Evolutionary conservation across 495 filamentous ascomycete genomes (phyloP).

Genomic region (Copromyces sp.): DNA sequence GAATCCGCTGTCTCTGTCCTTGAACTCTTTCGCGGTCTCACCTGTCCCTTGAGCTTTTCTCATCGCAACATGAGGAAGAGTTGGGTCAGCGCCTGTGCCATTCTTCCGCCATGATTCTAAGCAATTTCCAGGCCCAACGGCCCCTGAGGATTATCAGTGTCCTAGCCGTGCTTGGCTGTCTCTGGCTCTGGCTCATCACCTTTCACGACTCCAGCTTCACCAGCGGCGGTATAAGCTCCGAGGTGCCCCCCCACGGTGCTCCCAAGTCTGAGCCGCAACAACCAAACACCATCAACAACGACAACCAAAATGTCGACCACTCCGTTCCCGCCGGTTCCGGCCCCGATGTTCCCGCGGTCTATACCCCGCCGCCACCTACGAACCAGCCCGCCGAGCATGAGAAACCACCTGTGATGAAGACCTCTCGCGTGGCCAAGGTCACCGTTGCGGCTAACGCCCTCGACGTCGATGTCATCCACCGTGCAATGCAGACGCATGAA

Average conservation of each 20-base stretch:
- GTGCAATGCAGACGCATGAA: slow-evolving; percentile 14
- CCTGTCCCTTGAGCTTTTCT: background rate
- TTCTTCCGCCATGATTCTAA: slow-evolving; percentile 8
- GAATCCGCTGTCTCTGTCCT: background rate
- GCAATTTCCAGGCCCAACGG: slow-evolving; percentile 1
- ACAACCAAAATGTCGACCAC: background rate
- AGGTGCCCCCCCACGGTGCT: background rate
- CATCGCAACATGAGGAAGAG: background rate
- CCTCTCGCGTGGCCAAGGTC: slow-evolving; percentile 14
- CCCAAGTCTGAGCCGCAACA: background rate
- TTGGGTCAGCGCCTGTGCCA: slow-evolving; percentile 2
- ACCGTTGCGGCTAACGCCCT: slow-evolving; percentile 19
- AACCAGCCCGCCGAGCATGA: background rate
- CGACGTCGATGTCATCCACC: slow-evolving; percentile 11
- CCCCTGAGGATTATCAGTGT: slow-evolving; percentile 8
- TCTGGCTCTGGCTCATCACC: slow-evolving; percentile 8
- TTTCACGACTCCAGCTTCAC: slow-evolving; percentile 5
- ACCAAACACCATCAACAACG: background rate
- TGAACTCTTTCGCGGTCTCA: background rate
- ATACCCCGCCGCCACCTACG: background rate
- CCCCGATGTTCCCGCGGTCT: background rate
- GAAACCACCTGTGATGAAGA: background rate
- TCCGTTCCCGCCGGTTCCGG: background rate
- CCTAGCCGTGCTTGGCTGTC: slow-evolving; percentile 6
- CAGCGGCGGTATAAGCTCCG: background rate